Conservation (phyloP, 129 eudicot species). For the Solidago caesia region DNA sequence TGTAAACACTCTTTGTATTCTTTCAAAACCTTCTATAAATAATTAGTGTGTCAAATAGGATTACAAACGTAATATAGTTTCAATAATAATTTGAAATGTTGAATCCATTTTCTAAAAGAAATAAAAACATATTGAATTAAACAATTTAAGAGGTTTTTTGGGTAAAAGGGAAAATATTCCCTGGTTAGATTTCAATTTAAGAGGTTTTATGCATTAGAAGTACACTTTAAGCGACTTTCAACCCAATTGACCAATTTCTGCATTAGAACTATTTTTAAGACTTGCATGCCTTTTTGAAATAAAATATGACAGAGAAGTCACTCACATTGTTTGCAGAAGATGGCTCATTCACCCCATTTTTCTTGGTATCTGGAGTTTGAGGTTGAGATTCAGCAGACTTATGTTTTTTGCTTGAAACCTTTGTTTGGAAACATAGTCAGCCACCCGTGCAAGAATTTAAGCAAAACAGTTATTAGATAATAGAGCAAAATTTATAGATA, state of each 20-base stretch:
- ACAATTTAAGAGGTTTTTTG: neutral
- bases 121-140: neutral
- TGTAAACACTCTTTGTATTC: no score
- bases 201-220: neutral
- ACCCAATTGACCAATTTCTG: neutral
- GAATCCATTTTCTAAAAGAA: no score
- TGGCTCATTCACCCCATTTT: constrained; percentile 1
- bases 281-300: neutral
- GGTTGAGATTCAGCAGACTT: constrained; percentile 21
- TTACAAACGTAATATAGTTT: neutral
- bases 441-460: neutral
- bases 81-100: no score
- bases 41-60: neutral
- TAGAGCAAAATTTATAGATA: neutral
- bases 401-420: constrained; percentile 34
- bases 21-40: no score
- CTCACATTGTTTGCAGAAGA: constrained; percentile 32
- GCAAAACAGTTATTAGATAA: constrained; percentile 4
- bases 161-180: no score
- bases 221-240: neutral
- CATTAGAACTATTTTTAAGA: neutral
- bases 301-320: neutral
- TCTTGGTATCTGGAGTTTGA: constrained; percentile 25
- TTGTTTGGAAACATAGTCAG: constrained; percentile 8
- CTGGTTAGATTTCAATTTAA: no score